These are phyloP conservation scores for Xylaria bambusicola DNA, from an alignment of 495 filamentous ascomycete species.

Conservation along the genomic window DNA sequence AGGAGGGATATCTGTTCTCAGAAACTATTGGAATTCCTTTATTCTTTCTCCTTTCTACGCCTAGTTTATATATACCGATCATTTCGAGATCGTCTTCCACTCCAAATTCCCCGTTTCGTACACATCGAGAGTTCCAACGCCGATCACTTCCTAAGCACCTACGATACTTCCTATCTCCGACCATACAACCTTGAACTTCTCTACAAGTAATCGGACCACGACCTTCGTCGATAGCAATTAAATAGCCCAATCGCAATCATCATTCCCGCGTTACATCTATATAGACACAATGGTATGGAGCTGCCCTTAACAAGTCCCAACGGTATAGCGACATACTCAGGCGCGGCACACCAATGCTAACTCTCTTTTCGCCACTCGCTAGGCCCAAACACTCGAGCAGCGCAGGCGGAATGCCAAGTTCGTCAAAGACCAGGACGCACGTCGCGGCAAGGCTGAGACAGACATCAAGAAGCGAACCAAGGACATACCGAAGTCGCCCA, in stretches of 20 bases:
- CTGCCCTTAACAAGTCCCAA: neutral
- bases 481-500: slow-evolving; percentile 67
- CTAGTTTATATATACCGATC: neutral
- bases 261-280: neutral
- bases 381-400: slow-evolving; percentile 96
- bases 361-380: neutral
- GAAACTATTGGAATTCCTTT: slow-evolving; percentile 9
- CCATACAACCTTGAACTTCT: neutral
- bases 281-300: slow-evolving; percentile 28
- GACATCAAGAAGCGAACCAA: slow-evolving; percentile 68
- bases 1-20: slow-evolving; percentile 18
- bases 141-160: slow-evolving; percentile 1
- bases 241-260: neutral
- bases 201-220: neutral
- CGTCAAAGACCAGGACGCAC: slow-evolving; percentile 73
- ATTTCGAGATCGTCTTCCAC: neutral
- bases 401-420: slow-evolving; percentile 85
- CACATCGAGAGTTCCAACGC: neutral
- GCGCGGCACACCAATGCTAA: neutral
- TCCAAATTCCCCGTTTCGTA: neutral
- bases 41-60: neutral
- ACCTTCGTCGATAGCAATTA: neutral
- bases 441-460: slow-evolving; percentile 77
- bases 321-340: neutral
- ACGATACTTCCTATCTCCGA: neutral